phyloP scores from a whole-genome alignment of 2,329 filamentous ascomycete genomes.

The Taxawa tesnikishii region DNA sequence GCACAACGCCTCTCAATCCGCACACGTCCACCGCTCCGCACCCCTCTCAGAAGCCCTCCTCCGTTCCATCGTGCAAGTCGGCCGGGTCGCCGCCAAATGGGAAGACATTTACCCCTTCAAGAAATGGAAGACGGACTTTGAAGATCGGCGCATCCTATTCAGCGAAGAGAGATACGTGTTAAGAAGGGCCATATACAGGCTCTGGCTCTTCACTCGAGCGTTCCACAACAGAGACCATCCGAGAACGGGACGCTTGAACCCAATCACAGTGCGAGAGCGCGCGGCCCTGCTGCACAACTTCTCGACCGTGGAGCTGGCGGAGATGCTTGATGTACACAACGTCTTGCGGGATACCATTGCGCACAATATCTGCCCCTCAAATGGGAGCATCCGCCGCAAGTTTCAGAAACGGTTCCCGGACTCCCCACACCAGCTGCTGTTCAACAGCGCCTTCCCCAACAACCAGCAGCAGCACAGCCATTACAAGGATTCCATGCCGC shows the following conservation, averaged over 20 bases:
- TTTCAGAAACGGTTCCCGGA: slow-evolving; percentile 45
- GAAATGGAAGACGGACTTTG: slow-evolving; percentile 48
- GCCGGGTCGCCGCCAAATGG: slow-evolving; percentile 44
- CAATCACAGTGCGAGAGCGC: slow-evolving; percentile 36
- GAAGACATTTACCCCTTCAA: slow-evolving; percentile 50
- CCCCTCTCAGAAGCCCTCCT: slow-evolving; percentile 44
- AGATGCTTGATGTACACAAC: slow-evolving; percentile 45
- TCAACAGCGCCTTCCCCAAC: slow-evolving; percentile 40
- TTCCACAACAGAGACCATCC: slow-evolving; percentile 43
- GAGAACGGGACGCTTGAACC: slow-evolving; percentile 36
- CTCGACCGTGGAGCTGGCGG: slow-evolving; percentile 41
- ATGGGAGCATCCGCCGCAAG: slow-evolving; percentile 46
- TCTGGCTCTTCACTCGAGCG: slow-evolving; percentile 48
- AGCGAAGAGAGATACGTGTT: slow-evolving; percentile 36
- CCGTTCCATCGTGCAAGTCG: slow-evolving; percentile 41
- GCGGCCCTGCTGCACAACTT: slow-evolving; percentile 48
- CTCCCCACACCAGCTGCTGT: slow-evolving; percentile 34
- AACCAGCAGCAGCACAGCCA: no score
- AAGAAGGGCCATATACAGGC: slow-evolving; percentile 45
- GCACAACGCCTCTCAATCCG: slow-evolving; percentile 46
- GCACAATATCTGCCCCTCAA: slow-evolving; percentile 48
- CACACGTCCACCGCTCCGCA: slow-evolving; percentile 39
- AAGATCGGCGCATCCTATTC: slow-evolving; percentile 41
- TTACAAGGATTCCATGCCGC: no score
- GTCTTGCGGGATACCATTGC: slow-evolving; percentile 45